Evolutionary conservation across 768 basidiomycete genomes (phyloP).

Genomic region (Naganishia vaughanmartiniae): DNA sequence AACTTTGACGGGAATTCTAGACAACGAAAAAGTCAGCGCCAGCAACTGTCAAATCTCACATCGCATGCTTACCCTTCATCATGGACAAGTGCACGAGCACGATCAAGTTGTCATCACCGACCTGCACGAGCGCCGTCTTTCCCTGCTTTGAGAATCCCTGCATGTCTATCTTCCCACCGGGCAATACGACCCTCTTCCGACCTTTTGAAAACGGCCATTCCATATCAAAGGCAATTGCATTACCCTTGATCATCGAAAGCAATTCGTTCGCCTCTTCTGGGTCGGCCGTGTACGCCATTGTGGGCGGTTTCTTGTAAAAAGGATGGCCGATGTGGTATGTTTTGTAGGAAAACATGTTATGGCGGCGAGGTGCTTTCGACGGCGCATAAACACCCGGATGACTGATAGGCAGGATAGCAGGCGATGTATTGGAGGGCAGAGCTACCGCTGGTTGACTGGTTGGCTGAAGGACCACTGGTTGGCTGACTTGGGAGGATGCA

Average conservation of each 20-base stretch:
- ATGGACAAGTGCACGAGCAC: slow-evolving; percentile 41
- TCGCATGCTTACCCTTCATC: slow-evolving; percentile 35
- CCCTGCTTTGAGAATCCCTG: slow-evolving; percentile 31
- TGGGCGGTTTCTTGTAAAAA: slow-evolving; percentile 25
- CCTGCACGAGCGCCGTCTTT: slow-evolving; percentile 40
- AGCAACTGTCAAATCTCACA: neutral
- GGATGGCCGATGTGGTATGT: slow-evolving; percentile 18
- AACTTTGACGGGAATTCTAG: slow-evolving; percentile 39
- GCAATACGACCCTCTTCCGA: neutral
- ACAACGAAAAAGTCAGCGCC: slow-evolving; percentile 1
- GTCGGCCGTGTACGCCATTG: slow-evolving; percentile 41
- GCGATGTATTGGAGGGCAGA: too few species aligned
- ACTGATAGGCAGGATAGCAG: too few species aligned
- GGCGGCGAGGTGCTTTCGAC: neutral
- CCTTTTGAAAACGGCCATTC: slow-evolving; percentile 43
- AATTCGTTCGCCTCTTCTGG: slow-evolving; percentile 43
- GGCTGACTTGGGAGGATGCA: neutral
- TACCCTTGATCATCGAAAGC: slow-evolving; percentile 37
- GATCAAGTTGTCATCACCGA: slow-evolving; percentile 40
- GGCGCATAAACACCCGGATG: too few species aligned
- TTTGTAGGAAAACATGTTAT: slow-evolving; percentile 36
- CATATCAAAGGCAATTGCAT: slow-evolving; percentile 46
- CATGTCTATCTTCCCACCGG: slow-evolving; percentile 9
- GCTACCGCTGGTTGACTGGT: too few species aligned
- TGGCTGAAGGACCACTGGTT: neutral